Evolutionary conservation across 2,329 filamentous ascomycete species (phyloP), one percentile per base, ranked within the genome.

Genomic region (Bimuria novae-zelandiae): DNA sequence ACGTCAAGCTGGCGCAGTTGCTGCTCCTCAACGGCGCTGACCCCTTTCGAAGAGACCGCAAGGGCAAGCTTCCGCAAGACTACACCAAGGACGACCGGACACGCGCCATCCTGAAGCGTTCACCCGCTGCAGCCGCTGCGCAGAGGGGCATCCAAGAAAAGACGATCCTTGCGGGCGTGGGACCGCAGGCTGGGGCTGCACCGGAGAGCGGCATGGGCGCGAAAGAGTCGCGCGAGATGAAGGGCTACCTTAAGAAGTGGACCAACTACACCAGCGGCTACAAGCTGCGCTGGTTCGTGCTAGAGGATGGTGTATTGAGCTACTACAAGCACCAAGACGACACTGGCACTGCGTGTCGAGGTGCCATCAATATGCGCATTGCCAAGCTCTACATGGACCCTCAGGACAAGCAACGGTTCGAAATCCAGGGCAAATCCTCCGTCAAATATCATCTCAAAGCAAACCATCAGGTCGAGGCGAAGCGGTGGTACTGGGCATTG

Each of bases 321-420:
- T 99, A 99, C 77, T 99, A 97, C 79, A 99, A 99, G 77, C 91
- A 97, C 73, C 94, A 99, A 76, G 94, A 99, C 70, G 94, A 99
- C 72, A 90, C 92, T 27, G 94, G 92, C 21, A 96, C 92, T 47
- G 94, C 94, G 51, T 99, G 94, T 72, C 91, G 94, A 57, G 94
- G 94, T 54, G 94, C 94, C 47, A 99, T 99, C 77, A 97, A 97
- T 73, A 99, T 99, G 92, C 89, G 89, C 56, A 99, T 99, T 62
- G 94, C 94, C 21, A 88, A 87, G 68, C 82, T 99, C 25, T 89
- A 93, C 75, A 97, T 99, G 92, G 95, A 95, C 69, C 84, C 93
- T 0, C 92, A 97, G 62, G 94, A 99, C 72, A 99, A 97, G 79
- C 93, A 92, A 40, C 92, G 93, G 54, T 97, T 99, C 67, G 94